Base-by-base conservation (phyloP, 768 basidiomycete genomes). In the Leccinellum luteum region DNA sequence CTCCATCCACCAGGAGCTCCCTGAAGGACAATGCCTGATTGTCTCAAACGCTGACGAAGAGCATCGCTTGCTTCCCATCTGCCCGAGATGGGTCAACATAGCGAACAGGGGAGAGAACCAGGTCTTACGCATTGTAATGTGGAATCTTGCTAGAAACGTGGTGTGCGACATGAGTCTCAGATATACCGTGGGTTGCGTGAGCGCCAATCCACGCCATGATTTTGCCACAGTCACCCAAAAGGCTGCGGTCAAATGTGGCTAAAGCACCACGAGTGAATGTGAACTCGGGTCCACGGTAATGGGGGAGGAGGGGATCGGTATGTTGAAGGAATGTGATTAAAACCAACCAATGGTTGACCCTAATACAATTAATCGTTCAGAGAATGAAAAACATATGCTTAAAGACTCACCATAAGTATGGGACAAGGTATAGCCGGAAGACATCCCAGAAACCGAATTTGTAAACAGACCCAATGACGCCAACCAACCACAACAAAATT, bases 251-350 rank as follows among this genome's bases (percentile, higher is more conserved):
- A 41, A 98, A 79, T 12, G 96, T 99, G 52, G 91, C 78, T 52
- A 98, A 85, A 15, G 96, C 96, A 57, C 96, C 96, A 64, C 94
- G 91, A 45, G 88, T 79, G 82, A 98, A 99, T 38, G 87, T 94
- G 81, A 96, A 98, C 69, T 90, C 87, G 35, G 84, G 69, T 14
- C 87, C 84, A 61, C 91, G 90, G 81, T 97, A 98, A 76, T 98
- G 96, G 50, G 95, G 95, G 45, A 98, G 84, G 48, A 89, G 73
- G 19, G 95, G 93, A 76, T 98, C 96, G 66, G 96, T 98, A 79
- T 99, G 96, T 78, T 99, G 96, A 51, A 98, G 81, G 89, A 93
- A 98, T 19, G 94, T 97, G 78, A 98, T 97, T 66, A 94, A 68
- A 56, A 98, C 92, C 54, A 98, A 82, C 94, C 94, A 97, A 80